Base-by-base conservation (phyloP, 2,329 filamentous ascomycete genomes). In the Purpureocillium lavendulum region DNA sequence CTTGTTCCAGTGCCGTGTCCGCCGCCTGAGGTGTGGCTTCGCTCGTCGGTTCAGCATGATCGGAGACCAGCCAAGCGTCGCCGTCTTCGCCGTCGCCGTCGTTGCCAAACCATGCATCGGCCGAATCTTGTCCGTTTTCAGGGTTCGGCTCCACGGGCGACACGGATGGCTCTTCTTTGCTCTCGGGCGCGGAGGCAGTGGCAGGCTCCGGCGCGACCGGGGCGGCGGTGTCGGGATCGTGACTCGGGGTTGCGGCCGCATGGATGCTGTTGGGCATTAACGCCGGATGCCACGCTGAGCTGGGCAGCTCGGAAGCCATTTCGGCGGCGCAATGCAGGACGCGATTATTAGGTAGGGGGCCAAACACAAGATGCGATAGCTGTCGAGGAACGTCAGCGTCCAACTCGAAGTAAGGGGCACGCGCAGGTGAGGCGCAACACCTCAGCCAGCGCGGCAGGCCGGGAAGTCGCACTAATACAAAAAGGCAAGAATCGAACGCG, bases 221-320 rank as follows among this genome's bases (percentile, higher is more conserved):
- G n/a, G n/a, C n/a, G n/a, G n/a, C n/a, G 15, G 15, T 34, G 15
- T 24, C 15, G 14, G 9, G 6, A 13, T 34, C 15, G 15, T 7
- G 15, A 34, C 6, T 13, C 6, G 18, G 5, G 15, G 15, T 14
- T 16, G 13, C 13, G 41, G 41, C 32, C 44, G 46, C 38, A 40
- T 50, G 50, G 40, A 42, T 26, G 40, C 44, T 48, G 42, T 58
- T 57, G 26, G 66, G 64, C 55, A 66, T 61, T 42, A 61, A 49
- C 36, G 64, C 62, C 47, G 64, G 61, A 47, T 66, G 60, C 63
- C 64, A 65, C 51, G 61, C 57, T 39, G 62, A 51, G 44, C 53
- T 56, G 38, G 54, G 48, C 40, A 50, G 46, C 51, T 60, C 61
- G 46, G 53, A 51, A 48, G 59, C 59, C 64, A 67, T 67, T 42